Percentiles rank a stretch among this genome's conserved stretches.
These are phyloP conservation scores for Hypoxylon sp. DNA, from an alignment of 2,329 filamentous ascomycete species.

Conservation along the genomic window DNA sequence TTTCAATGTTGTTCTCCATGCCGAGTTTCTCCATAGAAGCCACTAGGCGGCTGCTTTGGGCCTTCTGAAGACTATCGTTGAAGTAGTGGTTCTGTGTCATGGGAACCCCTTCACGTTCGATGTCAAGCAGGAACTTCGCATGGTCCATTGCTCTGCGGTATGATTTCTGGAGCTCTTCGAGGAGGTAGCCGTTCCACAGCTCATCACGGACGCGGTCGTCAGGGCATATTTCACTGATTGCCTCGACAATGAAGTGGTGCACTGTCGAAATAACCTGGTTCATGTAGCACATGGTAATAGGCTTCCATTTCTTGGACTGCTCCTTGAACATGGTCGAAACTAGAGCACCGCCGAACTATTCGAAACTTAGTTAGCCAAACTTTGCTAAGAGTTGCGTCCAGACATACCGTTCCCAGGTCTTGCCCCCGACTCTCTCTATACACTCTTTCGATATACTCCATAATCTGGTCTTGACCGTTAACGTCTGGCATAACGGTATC, in stretches of 20 bases:
- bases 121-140: slow-evolving; percentile 62
- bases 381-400: not conserved
- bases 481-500: slow-evolving; percentile 43
- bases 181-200: slow-evolving; percentile 58
- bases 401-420: slow-evolving; percentile 60
- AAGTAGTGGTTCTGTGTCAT: slow-evolving; percentile 68
- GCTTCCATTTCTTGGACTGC: slow-evolving; percentile 65
- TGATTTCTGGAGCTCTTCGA: slow-evolving; percentile 59
- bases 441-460: slow-evolving; percentile 60
- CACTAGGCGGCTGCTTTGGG: slow-evolving; percentile 47
- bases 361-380: not conserved
- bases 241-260: slow-evolving; percentile 61
- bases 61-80: slow-evolving; percentile 54
- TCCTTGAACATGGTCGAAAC: slow-evolving; percentile 62
- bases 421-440: slow-evolving; percentile 60
- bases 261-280: slow-evolving; percentile 60
- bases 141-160: slow-evolving; percentile 63
- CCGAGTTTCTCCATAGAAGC: slow-evolving; percentile 35
- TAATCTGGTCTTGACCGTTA: slow-evolving; percentile 54
- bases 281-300: slow-evolving; percentile 62
- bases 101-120: slow-evolving; percentile 63
- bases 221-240: slow-evolving; percentile 59
- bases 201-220: slow-evolving; percentile 59
- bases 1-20: not conserved
- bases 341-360: slow-evolving; percentile 49